These are phyloP conservation scores for Grosmannia huntii DNA, from an alignment of 2,329 filamentous ascomycete genomes.

Conservation along the genomic window DNA sequence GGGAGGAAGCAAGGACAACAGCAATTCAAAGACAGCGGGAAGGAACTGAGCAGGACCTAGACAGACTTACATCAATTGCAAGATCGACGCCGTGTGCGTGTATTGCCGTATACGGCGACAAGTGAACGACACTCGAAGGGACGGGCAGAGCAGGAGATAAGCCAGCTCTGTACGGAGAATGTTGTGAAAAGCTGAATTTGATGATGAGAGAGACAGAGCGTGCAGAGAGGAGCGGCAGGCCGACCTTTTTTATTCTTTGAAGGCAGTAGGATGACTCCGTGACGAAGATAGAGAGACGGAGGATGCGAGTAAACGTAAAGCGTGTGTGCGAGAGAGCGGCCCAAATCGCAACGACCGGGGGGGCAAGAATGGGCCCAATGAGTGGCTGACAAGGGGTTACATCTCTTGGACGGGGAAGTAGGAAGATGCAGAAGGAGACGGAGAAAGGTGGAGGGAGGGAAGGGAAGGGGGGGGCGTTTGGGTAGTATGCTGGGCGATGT, in stretches of 20 bases:
- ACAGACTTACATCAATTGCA: background rate
- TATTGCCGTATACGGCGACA: background rate
- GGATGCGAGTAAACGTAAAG: background rate
- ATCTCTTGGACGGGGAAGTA: background rate
- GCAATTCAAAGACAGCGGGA: background rate
- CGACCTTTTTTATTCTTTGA: background rate
- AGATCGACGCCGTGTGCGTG: too few relatives aligned
- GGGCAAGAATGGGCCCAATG: background rate
- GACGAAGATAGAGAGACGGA: background rate
- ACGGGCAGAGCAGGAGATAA: background rate
- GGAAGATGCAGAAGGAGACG: background rate
- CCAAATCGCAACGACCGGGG: background rate
- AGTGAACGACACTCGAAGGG: background rate
- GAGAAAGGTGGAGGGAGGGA: background rate
- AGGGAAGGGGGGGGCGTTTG: background rate
- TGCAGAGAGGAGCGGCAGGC: background rate
- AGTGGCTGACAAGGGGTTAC: slow-evolving; percentile 3
- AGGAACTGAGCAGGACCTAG: background rate
- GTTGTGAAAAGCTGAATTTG: background rate
- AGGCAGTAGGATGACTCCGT: background rate
- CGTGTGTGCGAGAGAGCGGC: background rate
- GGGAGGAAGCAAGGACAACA: background rate
- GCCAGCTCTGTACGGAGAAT: background rate
- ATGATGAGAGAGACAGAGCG: background rate
- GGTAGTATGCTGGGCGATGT: background rate